phyloP scores from a whole-genome alignment of 305 asterid genomes.

The Fraxinus nigra region DNA sequence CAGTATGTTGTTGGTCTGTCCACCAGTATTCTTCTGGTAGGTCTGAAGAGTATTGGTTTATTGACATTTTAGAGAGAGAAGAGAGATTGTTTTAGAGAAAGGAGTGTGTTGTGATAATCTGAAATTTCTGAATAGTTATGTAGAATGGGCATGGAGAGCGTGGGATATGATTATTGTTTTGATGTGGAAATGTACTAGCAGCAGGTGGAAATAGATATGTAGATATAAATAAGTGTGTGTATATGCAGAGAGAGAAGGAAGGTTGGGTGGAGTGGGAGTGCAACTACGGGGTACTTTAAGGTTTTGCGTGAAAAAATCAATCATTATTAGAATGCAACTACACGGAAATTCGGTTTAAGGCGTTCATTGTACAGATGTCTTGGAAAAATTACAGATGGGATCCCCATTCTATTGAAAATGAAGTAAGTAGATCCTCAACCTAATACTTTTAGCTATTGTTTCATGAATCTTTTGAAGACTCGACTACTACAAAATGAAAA shows the following conservation, averaged over 20 bases:
- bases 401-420: not conserved
- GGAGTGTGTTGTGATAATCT: not conserved
- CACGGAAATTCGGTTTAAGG: not conserved
- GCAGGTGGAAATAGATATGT: not conserved
- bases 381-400: not conserved
- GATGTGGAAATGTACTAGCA: slow-evolving; percentile 19
- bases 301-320: slow-evolving; percentile 12
- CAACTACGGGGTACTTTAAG: not conserved
- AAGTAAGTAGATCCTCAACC: not conserved
- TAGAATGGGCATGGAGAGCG: slow-evolving; percentile 5
- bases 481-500: not conserved
- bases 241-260: not conserved
- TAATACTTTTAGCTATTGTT: not conserved
- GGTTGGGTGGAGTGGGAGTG: not conserved
- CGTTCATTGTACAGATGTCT: not conserved
- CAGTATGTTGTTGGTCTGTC: slow-evolving; percentile 28
- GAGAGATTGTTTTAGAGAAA: not conserved
- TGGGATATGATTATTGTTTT: slow-evolving; percentile 4
- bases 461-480: not conserved
- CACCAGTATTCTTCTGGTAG: slow-evolving; percentile 35
- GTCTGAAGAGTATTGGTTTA: slow-evolving; percentile 20
- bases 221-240: not conserved
- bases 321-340: not conserved
- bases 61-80: not conserved
- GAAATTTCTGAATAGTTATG: not conserved